Evolutionary conservation across 1,284 basidiomycete species (phyloP), one percentile per base, ranked within the genome.

Genomic region (Ustilago lituana): DNA sequence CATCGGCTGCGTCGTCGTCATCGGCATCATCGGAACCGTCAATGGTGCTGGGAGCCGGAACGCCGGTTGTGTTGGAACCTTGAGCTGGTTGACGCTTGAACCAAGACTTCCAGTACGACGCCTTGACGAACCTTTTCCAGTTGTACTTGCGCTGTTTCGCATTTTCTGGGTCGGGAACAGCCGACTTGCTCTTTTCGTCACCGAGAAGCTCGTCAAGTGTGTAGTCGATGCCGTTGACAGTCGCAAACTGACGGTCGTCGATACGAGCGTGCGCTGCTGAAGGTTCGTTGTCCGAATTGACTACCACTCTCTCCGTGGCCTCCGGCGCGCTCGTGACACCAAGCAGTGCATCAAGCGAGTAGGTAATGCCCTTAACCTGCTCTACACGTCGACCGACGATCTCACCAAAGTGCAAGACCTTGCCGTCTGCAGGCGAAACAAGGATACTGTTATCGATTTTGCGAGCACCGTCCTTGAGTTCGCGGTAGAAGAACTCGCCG

Each of bases 181-280:
- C 66, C 12, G 56, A 59, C 32, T 62, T 65, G 46, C 66, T 66
- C 46, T 63, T 62, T 29, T 62, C 58, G 63, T 70, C 64, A 27
- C 76, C 73, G 15, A 78, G 46, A 33, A 98, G 89, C 71, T 93
- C 87, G 52, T 91, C 89, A 12, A 99, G 87, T 41, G 89, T 92
- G 84, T 99, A 98, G 70, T 93, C 90, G 76, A 99, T 98, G 35
- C 94, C 93, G 81, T 98, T 99, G 77, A 99, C 91, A 75, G 92
- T 89, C 2, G 95, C 95, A 79, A 99, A 99, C 71, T 94, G 89
- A 64, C 87, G 87, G 83, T 98, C 92, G 74, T 91, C 87, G 36
- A 92, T 89, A 83, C 65, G 85, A 73, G 51, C 66, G 36, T 66
- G 61, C 4, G 58, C 49, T 1, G 35, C 27, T 15, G n/a, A n/a